These are phyloP conservation scores for Leptographium galeiforme DNA, from an alignment of 2,329 filamentous ascomycete species.

Conservation along the genomic window DNA sequence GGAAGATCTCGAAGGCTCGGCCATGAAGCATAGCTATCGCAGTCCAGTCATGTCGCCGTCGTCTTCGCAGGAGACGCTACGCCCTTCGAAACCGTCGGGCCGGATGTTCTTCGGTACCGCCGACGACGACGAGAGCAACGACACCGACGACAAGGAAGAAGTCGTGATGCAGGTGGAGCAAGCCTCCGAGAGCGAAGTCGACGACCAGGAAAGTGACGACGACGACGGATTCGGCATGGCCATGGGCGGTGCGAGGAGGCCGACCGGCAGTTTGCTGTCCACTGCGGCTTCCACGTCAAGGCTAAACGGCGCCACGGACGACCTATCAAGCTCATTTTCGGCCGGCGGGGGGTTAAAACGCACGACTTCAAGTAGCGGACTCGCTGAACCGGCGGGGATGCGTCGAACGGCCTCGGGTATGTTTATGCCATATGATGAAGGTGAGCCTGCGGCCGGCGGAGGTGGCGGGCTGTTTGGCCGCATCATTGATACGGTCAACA, in stretches of 20 bases:
- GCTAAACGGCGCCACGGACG: neutral
- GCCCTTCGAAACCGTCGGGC: slow-evolving; percentile 53
- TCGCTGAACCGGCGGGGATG: slow-evolving; percentile 47
- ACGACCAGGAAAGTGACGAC: neutral
- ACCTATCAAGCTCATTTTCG: neutral
- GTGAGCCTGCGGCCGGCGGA: slow-evolving; percentile 42
- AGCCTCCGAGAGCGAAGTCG: slow-evolving; percentile 11
- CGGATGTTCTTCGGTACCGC: slow-evolving; percentile 51
- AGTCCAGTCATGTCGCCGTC: slow-evolving; percentile 52
- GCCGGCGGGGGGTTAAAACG: slow-evolving; percentile 22
- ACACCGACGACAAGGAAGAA: slow-evolving; percentile 16
- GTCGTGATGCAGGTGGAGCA: slow-evolving; percentile 11
- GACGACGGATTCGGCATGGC: slow-evolving; percentile 9
- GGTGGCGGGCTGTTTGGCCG: slow-evolving; percentile 59
- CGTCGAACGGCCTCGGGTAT: slow-evolving; percentile 73
- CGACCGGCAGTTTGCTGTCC: slow-evolving; percentile 1
- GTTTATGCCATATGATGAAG: slow-evolving; percentile 79
- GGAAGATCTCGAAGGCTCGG: slow-evolving; percentile 42
- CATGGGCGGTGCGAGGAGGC: slow-evolving; percentile 4
- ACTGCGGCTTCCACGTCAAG: slow-evolving; percentile 8
- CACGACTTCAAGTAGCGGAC: slow-evolving; percentile 33
- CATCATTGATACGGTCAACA: slow-evolving; percentile 70
- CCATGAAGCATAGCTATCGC: slow-evolving; percentile 46
- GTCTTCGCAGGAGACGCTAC: slow-evolving; percentile 69
- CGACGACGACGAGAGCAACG: slow-evolving; percentile 41